Conservation (phyloP, 129 eudicot species). For the Chrysanthemum lavandulifolium region DNA sequence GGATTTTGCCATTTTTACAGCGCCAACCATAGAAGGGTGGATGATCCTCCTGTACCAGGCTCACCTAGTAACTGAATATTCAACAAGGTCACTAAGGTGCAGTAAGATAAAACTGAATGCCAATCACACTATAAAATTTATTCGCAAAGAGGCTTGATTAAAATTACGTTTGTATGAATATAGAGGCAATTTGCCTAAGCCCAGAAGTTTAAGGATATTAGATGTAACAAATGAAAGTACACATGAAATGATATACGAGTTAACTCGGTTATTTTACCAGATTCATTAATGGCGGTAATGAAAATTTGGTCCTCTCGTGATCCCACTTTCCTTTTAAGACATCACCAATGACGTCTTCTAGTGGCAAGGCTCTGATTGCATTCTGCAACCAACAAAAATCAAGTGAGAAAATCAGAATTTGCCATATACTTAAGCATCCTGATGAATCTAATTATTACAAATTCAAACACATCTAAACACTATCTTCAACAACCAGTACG, state of each 20-base stretch:
- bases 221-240: not conserved
- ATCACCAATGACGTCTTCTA: constrained; percentile 66
- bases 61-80: constrained; percentile 53
- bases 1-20: constrained; percentile 92
- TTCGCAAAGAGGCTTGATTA: constrained; percentile 7
- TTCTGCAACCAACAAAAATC: constrained; percentile 51
- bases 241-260: constrained; percentile 2
- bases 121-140: too few relatives aligned
- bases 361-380: constrained; percentile 51
- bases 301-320: constrained; percentile 81
- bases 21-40: constrained; percentile 99
- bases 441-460: not conserved
- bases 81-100: too few relatives aligned
- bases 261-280: constrained; percentile 46
- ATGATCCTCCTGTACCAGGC: constrained; percentile 98
- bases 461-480: not conserved
- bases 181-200: not conserved
- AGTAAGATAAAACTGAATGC: too few relatives aligned
- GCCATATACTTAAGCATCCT: not conserved
- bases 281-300: constrained; percentile 86
- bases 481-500: not conserved
- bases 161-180: not conserved
- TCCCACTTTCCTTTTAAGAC: constrained; percentile 88
- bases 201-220: constrained; percentile 2
- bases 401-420: constrained; percentile 10